Conservation (phyloP, 2,329 filamentous ascomycete species). For the Penicillium sp. region DNA sequence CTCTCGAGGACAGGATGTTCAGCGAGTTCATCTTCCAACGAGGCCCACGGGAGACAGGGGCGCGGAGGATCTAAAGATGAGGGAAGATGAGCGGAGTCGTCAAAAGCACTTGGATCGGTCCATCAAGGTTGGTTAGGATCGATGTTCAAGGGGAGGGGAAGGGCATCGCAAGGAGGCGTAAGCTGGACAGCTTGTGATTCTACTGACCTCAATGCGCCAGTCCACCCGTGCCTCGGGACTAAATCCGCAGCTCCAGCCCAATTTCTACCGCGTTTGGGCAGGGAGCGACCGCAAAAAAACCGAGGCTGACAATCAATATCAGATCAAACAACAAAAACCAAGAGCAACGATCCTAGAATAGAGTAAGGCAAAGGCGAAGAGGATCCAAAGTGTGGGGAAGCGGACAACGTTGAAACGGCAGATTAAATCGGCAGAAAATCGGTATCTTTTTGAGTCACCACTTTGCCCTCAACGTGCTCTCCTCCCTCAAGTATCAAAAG, state of each 20-base stretch:
- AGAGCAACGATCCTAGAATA: background rate
- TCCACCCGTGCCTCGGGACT: constrained; percentile 32
- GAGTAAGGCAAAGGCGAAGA: constrained; percentile 12
- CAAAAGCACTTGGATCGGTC: constrained; percentile 12
- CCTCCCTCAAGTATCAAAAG: background rate
- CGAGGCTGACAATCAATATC: background rate
- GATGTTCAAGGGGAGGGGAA: constrained; percentile 10
- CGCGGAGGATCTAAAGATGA: constrained; percentile 34
- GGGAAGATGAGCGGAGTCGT: constrained; percentile 17
- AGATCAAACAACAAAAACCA: constrained; percentile 8
- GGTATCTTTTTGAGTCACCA: constrained; percentile 21
- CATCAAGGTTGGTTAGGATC: constrained; percentile 10
- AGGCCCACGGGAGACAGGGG: constrained; percentile 47
- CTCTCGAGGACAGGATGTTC: constrained; percentile 86
- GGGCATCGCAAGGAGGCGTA: constrained; percentile 18
- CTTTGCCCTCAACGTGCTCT: constrained; percentile 7
- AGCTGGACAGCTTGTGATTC: constrained; percentile 14
- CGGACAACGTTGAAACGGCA: constrained; percentile 16
- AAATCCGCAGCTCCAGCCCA: constrained; percentile 18
- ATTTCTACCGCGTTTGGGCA: constrained; percentile 5
- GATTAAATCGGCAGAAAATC: constrained; percentile 26
- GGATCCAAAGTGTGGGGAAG: constrained; percentile 27
- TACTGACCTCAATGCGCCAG: constrained; percentile 43
- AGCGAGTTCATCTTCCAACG: constrained; percentile 85
- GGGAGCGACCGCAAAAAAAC: background rate